Evolutionary conservation across 208 protist species (phyloP).

Genomic region (Leishmania tarentolae): DNA sequence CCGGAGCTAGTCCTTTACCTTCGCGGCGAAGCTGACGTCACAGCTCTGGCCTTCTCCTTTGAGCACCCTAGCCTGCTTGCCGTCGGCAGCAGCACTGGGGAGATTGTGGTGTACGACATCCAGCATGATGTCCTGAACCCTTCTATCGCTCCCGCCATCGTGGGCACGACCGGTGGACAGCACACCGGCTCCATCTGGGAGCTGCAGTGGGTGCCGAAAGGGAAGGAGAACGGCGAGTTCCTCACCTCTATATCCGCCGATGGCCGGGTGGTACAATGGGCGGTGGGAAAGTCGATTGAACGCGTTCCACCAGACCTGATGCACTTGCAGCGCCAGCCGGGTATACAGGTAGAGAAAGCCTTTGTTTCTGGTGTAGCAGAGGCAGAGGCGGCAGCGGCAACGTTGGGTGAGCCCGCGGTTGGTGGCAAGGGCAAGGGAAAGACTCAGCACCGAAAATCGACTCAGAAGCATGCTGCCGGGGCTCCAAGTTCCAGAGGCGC

Average conservation of each 20-base stretch:
- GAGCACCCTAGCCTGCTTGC: slow-evolving; percentile 93
- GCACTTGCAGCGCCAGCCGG: slow-evolving; percentile 90
- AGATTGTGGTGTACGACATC: slow-evolving; percentile 95
- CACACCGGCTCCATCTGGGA: slow-evolving; percentile 96
- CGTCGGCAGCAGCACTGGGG: slow-evolving; percentile 92
- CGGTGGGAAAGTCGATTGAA: slow-evolving; percentile 94
- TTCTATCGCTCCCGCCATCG: slow-evolving; percentile 60
- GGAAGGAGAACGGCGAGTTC: slow-evolving; percentile 90
- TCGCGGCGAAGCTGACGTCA: slow-evolving; percentile 82
- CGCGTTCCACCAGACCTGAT: slow-evolving; percentile 90
- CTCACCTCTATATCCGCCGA: slow-evolving; percentile 96
- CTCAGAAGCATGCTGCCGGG: not conserved
- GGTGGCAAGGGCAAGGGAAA: not conserved
- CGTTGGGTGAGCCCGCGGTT: slow-evolving; percentile 16
- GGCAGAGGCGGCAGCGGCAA: slow-evolving; percentile 48
- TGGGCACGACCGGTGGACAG: slow-evolving; percentile 61
- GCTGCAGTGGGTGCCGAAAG: slow-evolving; percentile 90
- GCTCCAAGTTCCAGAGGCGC: not conserved
- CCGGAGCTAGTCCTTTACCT: slow-evolving; percentile 91
- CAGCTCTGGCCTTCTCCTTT: slow-evolving; percentile 91
- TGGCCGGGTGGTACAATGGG: slow-evolving; percentile 96
- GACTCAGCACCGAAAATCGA: not conserved
- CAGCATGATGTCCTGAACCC: slow-evolving; percentile 74
- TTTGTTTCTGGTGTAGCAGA: slow-evolving; percentile 74
- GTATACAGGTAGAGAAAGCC: slow-evolving; percentile 57